Evolutionary conservation across 208 protist genomes (phyloP), one percentile per base, ranked within the genome.

Genomic region (Crithidia fasciculata): DNA sequence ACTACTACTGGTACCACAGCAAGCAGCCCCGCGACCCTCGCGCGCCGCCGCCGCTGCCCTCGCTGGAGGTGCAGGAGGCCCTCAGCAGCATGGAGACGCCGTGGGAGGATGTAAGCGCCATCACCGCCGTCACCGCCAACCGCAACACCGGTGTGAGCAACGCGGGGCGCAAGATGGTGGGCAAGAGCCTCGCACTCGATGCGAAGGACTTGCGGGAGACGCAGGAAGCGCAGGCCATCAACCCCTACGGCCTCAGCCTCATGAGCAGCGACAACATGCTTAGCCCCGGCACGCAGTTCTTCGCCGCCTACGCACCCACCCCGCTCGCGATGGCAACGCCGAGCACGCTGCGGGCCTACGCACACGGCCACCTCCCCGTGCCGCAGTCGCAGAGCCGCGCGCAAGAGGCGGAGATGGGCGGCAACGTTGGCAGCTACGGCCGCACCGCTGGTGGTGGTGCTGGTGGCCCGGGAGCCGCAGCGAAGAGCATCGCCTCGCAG

Each of bases 1-100:
- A 96, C 74, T 85, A 87, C 72, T 91, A 94, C 76, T 96, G 91
- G 91, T 96, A 92, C 70, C 72, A 92, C 76, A 89, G 75, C 74
- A 92, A 93, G 61, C 56, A 84, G 53, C 79, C 85, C 18, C 82
- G 81, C 16, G 91, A 96, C 63, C 84, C 76, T 8, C 91, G 88
- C 37, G 79, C 89, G 36, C 88, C 87, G 36, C 79, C 87, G 37
- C 91, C 91, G 57, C 80, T 96, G 43, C 85, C 86, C 16, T 89
- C 89, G 40, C 40, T 87, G n/a, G 79, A 84, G 49, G 81, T 89
- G 49, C 83, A 89, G 55, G 87, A 92, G 55, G 67, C 70, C 5
- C 77, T 92, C 39, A 82, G 78, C 64, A 81, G 75, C 65, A 68
- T 88, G 69, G 90, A 95, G 78, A 79, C 82, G 18, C 84, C 87